Evolutionary conservation across 768 basidiomycete genomes (phyloP).

Genomic region (Leccinellum rugosiceps): DNA sequence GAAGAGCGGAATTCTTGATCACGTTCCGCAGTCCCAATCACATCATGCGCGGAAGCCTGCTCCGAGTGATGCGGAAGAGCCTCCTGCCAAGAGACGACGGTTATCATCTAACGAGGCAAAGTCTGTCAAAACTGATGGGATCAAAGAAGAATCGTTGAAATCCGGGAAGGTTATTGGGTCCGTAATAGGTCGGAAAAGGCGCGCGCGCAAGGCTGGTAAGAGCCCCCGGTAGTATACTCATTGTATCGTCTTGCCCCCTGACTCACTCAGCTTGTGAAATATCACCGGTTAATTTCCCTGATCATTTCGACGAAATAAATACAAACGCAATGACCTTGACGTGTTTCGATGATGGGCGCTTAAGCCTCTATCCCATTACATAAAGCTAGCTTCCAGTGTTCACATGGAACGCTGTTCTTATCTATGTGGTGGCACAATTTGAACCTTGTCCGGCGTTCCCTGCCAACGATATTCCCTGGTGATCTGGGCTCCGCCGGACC

Average conservation of each 20-base stretch:
- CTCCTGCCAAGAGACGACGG: slow-evolving; percentile 41
- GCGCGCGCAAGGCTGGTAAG: slow-evolving; percentile 49
- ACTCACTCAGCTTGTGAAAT: neutral
- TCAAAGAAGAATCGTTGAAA: slow-evolving; percentile 20
- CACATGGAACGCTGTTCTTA: neutral
- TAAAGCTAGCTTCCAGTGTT: neutral
- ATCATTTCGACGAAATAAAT: neutral
- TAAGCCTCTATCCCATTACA: neutral
- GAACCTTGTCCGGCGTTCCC: neutral
- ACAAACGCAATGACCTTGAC: neutral
- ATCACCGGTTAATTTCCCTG: neutral
- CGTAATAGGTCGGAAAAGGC: slow-evolving; percentile 79
- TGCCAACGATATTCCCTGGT: neutral
- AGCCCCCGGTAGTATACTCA: slow-evolving; percentile 11
- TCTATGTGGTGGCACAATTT: neutral
- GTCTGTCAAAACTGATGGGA: slow-evolving; percentile 21
- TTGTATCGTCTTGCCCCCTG: neutral
- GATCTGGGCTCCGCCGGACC: neutral
- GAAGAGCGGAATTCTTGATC: neutral
- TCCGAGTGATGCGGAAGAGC: slow-evolving; percentile 27
- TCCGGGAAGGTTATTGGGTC: slow-evolving; percentile 53
- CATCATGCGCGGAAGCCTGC: slow-evolving; percentile 1
- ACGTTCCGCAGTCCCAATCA: slow-evolving; percentile 4
- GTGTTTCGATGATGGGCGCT: neutral
- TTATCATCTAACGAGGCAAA: slow-evolving; percentile 23